phyloP scores from a whole-genome alignment of 2,329 filamentous ascomycete species.

The Sclerotinia sclerotiorum region DNA sequence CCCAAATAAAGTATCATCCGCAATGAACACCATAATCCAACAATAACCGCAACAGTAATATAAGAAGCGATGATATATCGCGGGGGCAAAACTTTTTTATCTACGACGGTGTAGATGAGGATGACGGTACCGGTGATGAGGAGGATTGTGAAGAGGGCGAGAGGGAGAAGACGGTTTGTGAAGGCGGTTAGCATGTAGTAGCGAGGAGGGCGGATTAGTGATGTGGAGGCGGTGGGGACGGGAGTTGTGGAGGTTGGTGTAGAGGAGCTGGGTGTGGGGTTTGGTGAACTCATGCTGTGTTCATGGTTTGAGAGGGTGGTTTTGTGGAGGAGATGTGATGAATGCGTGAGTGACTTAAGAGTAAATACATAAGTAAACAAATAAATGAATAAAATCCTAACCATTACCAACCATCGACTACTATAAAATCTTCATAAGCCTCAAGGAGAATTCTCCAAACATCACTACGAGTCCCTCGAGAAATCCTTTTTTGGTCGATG shows the following conservation, averaged over 20 bases:
- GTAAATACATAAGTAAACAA: no score
- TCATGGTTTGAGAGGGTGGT: not conserved
- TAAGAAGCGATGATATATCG: not conserved
- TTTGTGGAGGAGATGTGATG: not conserved
- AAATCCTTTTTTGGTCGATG: not conserved
- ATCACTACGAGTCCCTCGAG: not conserved
- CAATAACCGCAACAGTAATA: not conserved
- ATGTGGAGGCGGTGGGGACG: not conserved
- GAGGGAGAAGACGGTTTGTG: not conserved
- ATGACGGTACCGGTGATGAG: not conserved
- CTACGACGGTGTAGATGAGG: not conserved
- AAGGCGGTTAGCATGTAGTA: constrained; percentile 1
- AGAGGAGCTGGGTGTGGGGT: not conserved
- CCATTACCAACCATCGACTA: not conserved
- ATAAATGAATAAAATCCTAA: no score
- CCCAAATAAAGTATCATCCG: not conserved
- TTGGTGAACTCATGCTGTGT: not conserved
- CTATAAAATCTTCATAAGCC: no score
- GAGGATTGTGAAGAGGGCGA: not conserved
- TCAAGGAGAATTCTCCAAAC: not conserved
- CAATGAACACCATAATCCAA: not conserved
- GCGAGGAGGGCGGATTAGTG: not conserved
- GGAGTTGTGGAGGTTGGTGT: not conserved
- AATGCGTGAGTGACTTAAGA: no score
- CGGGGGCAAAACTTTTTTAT: not conserved